A percentile compares a stretch with the other conserved stretches of the same genome.
Evolutionary conservation across 1,284 basidiomycete genomes (phyloP).

Genomic region (Coriolopsis trogii): DNA sequence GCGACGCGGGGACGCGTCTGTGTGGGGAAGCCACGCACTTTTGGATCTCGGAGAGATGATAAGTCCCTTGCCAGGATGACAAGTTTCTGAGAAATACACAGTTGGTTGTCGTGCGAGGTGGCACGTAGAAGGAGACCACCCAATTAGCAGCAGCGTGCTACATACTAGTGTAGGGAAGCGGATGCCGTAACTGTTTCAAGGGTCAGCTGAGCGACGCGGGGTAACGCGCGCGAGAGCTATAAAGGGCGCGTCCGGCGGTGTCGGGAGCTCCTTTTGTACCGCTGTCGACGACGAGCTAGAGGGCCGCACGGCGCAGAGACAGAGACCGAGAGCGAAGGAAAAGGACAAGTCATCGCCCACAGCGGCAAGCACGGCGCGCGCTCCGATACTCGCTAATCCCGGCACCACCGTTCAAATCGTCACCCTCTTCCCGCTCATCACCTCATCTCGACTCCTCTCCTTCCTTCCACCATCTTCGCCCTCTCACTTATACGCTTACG

Average conservation of each 20-base stretch:
- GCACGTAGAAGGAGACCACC: constrained; percentile 6
- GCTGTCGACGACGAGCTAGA: constrained; percentile 14
- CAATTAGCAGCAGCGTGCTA: constrained; percentile 15
- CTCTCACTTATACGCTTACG: constrained; percentile 8
- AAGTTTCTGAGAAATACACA: constrained; percentile 19
- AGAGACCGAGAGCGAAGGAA: background rate
- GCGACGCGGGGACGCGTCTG: constrained; percentile 10
- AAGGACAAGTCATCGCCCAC: background rate
- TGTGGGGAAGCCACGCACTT: constrained; percentile 13
- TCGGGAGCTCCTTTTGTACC: background rate
- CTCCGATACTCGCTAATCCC: constrained; percentile 17
- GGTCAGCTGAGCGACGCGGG: constrained; percentile 19
- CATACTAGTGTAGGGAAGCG: constrained; percentile 4
- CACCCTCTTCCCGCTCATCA: constrained; percentile 8
- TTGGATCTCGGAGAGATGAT: constrained; percentile 7
- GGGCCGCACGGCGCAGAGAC: background rate
- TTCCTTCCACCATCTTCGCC: constrained; percentile 8
- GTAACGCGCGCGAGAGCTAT: constrained; percentile 14
- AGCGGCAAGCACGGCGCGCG: constrained; percentile 15
- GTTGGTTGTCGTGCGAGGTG: constrained; percentile 14
- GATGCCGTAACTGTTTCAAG: constrained; percentile 19
- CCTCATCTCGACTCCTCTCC: constrained; percentile 6
- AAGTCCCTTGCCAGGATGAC: constrained; percentile 9
- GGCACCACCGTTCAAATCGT: constrained; percentile 17
- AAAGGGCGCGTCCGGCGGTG: constrained; percentile 4